Percentiles rank a stretch among this genome's conserved stretches.
These are phyloP conservation scores for Amphibolis antarctica DNA, from an alignment of 106 monocot species.

Conservation along the genomic window DNA sequence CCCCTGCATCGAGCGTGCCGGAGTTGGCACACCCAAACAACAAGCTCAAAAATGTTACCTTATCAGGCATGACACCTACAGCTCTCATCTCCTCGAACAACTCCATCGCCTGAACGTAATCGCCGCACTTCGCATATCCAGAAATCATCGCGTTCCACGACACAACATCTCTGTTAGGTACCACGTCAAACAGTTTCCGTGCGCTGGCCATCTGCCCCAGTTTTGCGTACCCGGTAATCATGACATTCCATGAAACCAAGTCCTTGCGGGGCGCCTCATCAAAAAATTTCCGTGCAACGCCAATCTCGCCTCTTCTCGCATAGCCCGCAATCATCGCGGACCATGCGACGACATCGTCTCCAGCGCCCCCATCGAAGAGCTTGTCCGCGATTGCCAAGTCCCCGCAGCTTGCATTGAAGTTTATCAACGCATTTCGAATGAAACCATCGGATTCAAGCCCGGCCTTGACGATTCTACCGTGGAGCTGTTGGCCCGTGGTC, in stretches of 20 bases:
- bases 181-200: slow-evolving; percentile 37
- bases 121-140: slow-evolving; percentile 44
- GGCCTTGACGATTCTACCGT: slow-evolving; percentile 24
- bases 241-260: slow-evolving; percentile 58
- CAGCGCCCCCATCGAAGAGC: slow-evolving; percentile 27
- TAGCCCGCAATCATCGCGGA: slow-evolving; percentile 46
- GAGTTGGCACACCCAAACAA: slow-evolving; percentile 43
- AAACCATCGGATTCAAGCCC: slow-evolving; percentile 34
- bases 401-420: slow-evolving; percentile 49
- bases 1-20: slow-evolving; percentile 30
- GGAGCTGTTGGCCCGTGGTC: slow-evolving; percentile 35
- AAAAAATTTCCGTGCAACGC: slow-evolving; percentile 34
- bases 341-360: slow-evolving; percentile 46
- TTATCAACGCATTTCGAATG: slow-evolving; percentile 47
- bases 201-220: slow-evolving; percentile 37
- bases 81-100: slow-evolving; percentile 43
- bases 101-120: slow-evolving; percentile 28
- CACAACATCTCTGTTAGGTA: slow-evolving; percentile 44
- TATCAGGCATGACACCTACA: slow-evolving; percentile 33
- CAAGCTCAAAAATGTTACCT: slow-evolving; percentile 51
- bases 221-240: slow-evolving; percentile 59
- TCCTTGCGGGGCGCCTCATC: slow-evolving; percentile 48
- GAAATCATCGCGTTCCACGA: slow-evolving; percentile 71
- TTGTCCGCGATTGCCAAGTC: slow-evolving; percentile 24
- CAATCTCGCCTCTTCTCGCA: slow-evolving; percentile 40